Evolutionary conservation across 192 early-diverging fungal genomes (phyloP).

Genomic region (Thamnidium elegans): DNA sequence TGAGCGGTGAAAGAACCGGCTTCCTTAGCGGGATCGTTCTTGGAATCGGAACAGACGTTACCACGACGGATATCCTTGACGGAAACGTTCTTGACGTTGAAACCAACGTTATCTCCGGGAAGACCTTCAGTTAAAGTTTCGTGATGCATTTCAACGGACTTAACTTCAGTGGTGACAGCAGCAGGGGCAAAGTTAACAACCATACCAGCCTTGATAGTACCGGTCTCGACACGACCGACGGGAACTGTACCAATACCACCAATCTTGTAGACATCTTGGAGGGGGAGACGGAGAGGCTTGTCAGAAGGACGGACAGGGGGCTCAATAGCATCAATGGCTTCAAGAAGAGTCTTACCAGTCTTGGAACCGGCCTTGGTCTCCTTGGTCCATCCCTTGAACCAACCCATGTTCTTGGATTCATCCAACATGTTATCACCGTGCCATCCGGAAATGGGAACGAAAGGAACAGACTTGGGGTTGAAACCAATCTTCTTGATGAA

Average conservation of each 20-base stretch:
- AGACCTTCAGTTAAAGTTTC: slow-evolving; percentile 82
- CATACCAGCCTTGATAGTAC: slow-evolving; percentile 71
- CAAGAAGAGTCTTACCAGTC: slow-evolving; percentile 83
- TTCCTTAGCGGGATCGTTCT: slow-evolving; percentile 96
- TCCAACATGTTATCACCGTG: slow-evolving; percentile 99
- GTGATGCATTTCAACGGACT: slow-evolving; percentile 99
- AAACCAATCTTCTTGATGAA: slow-evolving; percentile 98
- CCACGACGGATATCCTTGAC: slow-evolving; percentile 98
- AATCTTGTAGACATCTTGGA: slow-evolving; percentile 99
- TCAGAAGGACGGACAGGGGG: slow-evolving; percentile 86
- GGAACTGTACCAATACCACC: slow-evolving; percentile 97
- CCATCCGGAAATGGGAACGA: slow-evolving; percentile 98
- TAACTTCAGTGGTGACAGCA: slow-evolving; percentile 77
- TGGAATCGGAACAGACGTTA: slow-evolving; percentile 93
- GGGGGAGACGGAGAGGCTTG: slow-evolving; percentile 95
- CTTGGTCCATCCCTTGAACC: slow-evolving; percentile 98
- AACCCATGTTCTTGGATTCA: slow-evolving; percentile 88
- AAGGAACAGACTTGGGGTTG: slow-evolving; percentile 88
- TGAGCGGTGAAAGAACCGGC: slow-evolving; percentile 90
- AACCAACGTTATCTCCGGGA: slow-evolving; percentile 97
- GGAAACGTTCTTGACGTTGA: slow-evolving; percentile 98
- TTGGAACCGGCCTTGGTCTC: slow-evolving; percentile 70
- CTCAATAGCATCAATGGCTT: slow-evolving; percentile 95
- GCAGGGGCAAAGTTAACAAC: slow-evolving; percentile 15
- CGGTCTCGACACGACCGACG: slow-evolving; percentile 96